Base-by-base conservation (phyloP, 345 rosid species). In the Euphorbia lathyris region DNA sequence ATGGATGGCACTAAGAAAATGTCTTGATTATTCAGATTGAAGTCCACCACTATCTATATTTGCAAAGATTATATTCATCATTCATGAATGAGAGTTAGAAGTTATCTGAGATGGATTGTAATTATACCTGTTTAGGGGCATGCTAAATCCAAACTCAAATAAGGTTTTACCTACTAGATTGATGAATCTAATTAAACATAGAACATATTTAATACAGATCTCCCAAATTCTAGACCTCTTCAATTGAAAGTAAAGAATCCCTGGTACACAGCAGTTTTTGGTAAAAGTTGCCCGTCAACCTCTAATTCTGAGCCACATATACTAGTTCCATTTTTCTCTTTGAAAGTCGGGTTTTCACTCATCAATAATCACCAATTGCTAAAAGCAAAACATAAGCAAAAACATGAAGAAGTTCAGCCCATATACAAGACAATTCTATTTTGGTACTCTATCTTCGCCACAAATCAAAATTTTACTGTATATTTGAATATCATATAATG, bases 1-100 rank as follows among this genome's bases (percentile, higher is more conserved):
- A 68, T 61, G 53, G 36, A 68, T 61, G 53, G 36, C 51, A 25
- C 27, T 40, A 36, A 27, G 65, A 62, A 63, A 68, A 52, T 16
- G 29, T 3, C 30, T 32, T 30, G 10, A 30, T 17, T 59, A n/a
- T 59, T 59, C 9, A 7, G 16, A 30, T 59, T 4, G 34, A 30
- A 59, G 32, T 29, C 29, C 16, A 9, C 38, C 30, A 58, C 3
- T 10, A 56, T 13, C 19, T 59, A 32, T 7, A 59, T 14, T 16
- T 13, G 16, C 36, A 30, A 30, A 12, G 1, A 20, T 20, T 19
- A 51, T n/a, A n/a, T n/a, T n/a, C n/a, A n/a, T n/a, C 10, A n/a
- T 51, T 51, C 25, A 30, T 22, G 9, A 30, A 30, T 59, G 36
- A 4, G 42, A 20, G 1, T 29, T 2, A 58, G 19, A 58, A 29